Percentiles rank a stretch among this genome's conserved stretches.
Conservation (phyloP, 2,329 filamentous ascomycete genomes). For the Zymoseptoria crescenta region DNA sequence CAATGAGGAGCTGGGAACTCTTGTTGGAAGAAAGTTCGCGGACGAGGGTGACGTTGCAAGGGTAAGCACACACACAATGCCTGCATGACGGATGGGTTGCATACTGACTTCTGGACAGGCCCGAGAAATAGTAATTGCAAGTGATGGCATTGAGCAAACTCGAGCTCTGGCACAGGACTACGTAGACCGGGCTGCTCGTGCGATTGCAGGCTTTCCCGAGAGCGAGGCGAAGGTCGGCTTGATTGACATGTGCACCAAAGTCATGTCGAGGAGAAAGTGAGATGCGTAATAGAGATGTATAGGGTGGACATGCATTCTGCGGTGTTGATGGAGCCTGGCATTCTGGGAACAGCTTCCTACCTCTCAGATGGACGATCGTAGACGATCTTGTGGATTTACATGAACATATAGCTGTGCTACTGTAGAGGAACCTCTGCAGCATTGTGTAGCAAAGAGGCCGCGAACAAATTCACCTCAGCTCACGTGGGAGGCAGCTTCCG, state of each 20-base stretch:
- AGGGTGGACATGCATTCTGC: neutral
- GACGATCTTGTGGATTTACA: conserved; percentile 2
- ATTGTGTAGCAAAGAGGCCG: too few relatives aligned
- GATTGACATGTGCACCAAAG: conserved; percentile 89
- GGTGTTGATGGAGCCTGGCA: neutral
- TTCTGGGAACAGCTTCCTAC: neutral
- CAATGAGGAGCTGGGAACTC: conserved; percentile 70
- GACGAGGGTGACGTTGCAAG: conserved; percentile 73
- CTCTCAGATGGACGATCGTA: neutral
- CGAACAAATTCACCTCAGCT: too few relatives aligned
- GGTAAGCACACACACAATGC: conserved; percentile 48
- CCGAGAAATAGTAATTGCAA: conserved; percentile 71
- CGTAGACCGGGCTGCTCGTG: conserved; percentile 74
- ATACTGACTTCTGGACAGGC: conserved; percentile 51
- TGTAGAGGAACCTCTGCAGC: neutral
- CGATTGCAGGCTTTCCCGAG: conserved; percentile 80
- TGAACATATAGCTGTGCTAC: conserved; percentile 10
- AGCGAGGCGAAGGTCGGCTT: conserved; percentile 89
- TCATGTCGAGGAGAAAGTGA: conserved; percentile 77
- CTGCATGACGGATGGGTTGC: neutral
- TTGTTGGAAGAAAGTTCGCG: conserved; percentile 88
- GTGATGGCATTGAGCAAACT: conserved; percentile 86
- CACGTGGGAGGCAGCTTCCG: too few relatives aligned
- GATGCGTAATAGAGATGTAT: neutral
- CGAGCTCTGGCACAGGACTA: conserved; percentile 85